phyloP scores from a whole-genome alignment of 1,284 basidiomycete genomes.

The Pascua guehoae region DNA sequence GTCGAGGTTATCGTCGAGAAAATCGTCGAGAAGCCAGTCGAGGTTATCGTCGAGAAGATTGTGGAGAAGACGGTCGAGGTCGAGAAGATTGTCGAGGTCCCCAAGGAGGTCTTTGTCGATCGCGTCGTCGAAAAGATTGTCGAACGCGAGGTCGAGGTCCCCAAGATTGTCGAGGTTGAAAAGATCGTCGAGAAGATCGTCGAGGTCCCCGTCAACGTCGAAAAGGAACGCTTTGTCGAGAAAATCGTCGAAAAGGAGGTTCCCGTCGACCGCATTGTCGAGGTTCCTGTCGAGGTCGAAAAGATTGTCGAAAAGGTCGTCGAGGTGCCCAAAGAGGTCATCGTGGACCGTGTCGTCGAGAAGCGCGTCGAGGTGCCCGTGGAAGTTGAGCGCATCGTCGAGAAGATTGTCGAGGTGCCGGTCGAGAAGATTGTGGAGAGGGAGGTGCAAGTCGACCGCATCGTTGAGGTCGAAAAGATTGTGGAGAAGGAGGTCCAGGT shows the following conservation, averaged over 20 bases:
- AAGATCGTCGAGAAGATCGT: constrained; percentile 48
- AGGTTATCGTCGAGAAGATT: constrained; percentile 33
- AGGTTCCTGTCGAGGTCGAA: constrained; percentile 33
- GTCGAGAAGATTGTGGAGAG: constrained; percentile 41
- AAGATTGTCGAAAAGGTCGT: constrained; percentile 32
- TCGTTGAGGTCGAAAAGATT: constrained; percentile 30
- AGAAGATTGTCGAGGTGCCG: constrained; percentile 33
- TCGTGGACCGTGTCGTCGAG: constrained; percentile 43
- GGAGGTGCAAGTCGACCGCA: constrained; percentile 32
- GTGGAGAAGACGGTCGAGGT: constrained; percentile 35
- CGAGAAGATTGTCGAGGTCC: constrained; percentile 45
- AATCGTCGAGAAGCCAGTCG: constrained; percentile 34
- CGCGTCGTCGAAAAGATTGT: constrained; percentile 39
- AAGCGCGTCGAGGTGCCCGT: constrained; percentile 48
- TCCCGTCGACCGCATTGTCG: constrained; percentile 34
- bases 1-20: constrained; percentile 41
- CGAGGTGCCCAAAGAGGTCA: constrained; percentile 44
- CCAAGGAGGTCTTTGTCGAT: constrained; percentile 37
- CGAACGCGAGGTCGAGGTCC: constrained; percentile 43
- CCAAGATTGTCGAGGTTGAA: constrained; percentile 44
- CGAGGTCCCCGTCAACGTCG: constrained; percentile 37
- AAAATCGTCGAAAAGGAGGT: constrained; percentile 39
- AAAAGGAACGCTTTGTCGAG: constrained; percentile 47
- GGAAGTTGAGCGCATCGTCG: constrained; percentile 49
- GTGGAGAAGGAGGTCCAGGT: constrained; percentile 31